Evolutionary conservation across 768 basidiomycete species (phyloP).

Genomic region (Sistotremastrum suecicum): DNA sequence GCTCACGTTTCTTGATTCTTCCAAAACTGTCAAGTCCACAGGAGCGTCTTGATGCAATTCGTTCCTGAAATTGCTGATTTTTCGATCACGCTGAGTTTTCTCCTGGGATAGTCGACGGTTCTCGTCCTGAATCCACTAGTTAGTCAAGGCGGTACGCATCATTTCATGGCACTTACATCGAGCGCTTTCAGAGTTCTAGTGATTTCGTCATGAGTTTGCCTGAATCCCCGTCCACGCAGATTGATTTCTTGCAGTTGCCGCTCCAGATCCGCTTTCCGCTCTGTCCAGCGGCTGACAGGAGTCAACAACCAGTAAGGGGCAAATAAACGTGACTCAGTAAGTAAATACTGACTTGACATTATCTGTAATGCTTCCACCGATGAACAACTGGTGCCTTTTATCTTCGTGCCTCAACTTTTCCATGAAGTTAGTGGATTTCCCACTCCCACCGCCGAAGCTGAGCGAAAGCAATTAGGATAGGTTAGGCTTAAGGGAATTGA

Average conservation of each 20-base stretch:
- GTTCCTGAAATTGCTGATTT: conserved; percentile 1
- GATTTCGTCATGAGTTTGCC: conserved; percentile 14
- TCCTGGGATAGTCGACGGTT: not conserved
- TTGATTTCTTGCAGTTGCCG: conserved; percentile 16
- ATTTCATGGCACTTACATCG: conserved; percentile 16
- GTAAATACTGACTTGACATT: conserved; percentile 29
- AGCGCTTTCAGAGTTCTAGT: conserved; percentile 11
- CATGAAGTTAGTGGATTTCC: conserved; percentile 20
- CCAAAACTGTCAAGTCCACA: conserved; percentile 40
- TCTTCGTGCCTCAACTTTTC: conserved; percentile 17
- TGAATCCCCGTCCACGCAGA: conserved; percentile 18
- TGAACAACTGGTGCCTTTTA: conserved; percentile 33
- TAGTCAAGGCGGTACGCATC: no score
- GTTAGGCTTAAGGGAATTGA: not conserved
- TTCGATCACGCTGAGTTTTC: not conserved
- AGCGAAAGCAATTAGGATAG: not conserved
- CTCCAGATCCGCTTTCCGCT: conserved; percentile 23
- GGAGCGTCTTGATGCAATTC: conserved; percentile 62
- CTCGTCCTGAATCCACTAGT: no score
- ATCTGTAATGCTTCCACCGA: conserved; percentile 32
- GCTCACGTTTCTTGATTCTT: conserved; percentile 19
- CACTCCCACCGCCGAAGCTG: conserved; percentile 59
- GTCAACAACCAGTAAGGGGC: not conserved
- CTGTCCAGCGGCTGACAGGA: conserved; percentile 30
- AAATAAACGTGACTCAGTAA: not conserved